Evolutionary conservation across 441 rosid genomes (phyloP).

Genomic region (Raphanus hybrid): DNA sequence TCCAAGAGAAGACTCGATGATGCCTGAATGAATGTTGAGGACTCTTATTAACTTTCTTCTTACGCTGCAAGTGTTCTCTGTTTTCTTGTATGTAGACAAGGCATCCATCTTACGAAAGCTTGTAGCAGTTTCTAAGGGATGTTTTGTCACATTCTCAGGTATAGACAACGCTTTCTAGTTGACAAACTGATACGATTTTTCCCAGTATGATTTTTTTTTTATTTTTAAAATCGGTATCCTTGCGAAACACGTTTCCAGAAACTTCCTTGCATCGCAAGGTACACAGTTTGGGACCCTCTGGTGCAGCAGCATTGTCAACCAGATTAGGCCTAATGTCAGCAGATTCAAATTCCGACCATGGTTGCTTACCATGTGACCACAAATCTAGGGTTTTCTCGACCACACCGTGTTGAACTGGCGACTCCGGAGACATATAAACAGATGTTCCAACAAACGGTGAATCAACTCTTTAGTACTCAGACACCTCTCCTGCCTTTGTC

Average conservation of each 20-base stretch:
- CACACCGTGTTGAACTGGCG: neutral
- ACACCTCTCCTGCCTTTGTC: neutral
- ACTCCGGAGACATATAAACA: neutral
- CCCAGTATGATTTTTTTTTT: too few relatives aligned
- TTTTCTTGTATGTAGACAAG: constrained; percentile 3
- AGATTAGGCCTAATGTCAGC: too few relatives aligned
- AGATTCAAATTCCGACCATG: too few relatives aligned
- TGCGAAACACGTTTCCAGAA: too few relatives aligned
- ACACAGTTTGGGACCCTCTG: too few relatives aligned
- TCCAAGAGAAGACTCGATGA: constrained; percentile 69
- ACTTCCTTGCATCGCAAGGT: too few relatives aligned
- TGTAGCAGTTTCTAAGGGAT: constrained; percentile 2
- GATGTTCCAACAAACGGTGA: neutral
- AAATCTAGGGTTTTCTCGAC: too few relatives aligned
- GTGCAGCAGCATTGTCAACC: too few relatives aligned
- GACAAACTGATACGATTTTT: too few relatives aligned
- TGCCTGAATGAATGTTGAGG: neutral
- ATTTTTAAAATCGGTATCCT: neutral
- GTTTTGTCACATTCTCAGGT: neutral
- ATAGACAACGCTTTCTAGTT: too few relatives aligned
- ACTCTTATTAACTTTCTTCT: constrained; percentile 9
- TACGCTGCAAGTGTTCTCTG: neutral
- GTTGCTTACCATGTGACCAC: too few relatives aligned
- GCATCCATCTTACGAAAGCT: neutral
- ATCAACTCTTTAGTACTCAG: neutral